A percentile compares a stretch with the other conserved stretches of the same genome.
Conservation (phyloP, 192 early-diverging fungal genomes). For the Dimargaris verticillata region DNA sequence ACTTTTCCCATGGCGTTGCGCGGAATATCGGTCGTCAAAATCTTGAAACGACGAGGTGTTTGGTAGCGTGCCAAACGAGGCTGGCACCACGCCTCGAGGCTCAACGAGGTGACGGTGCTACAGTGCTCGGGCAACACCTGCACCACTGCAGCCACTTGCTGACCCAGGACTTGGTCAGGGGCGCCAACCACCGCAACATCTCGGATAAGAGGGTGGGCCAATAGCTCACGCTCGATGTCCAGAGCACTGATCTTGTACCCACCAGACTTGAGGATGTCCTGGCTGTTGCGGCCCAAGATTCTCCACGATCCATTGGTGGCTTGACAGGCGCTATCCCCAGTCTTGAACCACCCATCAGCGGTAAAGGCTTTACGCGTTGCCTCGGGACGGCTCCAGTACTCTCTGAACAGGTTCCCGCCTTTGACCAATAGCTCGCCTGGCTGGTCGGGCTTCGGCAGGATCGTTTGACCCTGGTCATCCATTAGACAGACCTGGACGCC, state of each 20-base stretch:
- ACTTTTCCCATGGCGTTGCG: conserved; percentile 83
- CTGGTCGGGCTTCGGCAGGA: conserved; percentile 27
- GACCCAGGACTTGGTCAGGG: conserved; percentile 59
- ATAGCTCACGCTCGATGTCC: conserved; percentile 67
- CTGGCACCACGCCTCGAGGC: conserved; percentile 34
- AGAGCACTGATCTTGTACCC: conserved; percentile 75
- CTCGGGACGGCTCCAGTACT: conserved; percentile 59
- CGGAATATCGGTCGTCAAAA: conserved; percentile 40
- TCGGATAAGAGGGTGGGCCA: conserved; percentile 36
- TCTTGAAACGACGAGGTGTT: conserved; percentile 35
- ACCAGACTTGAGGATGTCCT: conserved; percentile 80
- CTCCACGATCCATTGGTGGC: conserved; percentile 35
- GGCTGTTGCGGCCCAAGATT: conserved; percentile 64
- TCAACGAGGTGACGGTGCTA: conserved; percentile 14
- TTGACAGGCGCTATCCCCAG: conserved; percentile 59
- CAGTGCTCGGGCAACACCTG: conserved; percentile 23
- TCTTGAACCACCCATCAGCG: conserved; percentile 62
- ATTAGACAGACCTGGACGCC: conserved; percentile 42
- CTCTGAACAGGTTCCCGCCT: conserved; percentile 57
- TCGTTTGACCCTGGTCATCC: conserved; percentile 25
- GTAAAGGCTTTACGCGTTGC: conserved; percentile 55
- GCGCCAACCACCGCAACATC: conserved; percentile 65
- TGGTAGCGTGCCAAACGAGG: conserved; percentile 58
- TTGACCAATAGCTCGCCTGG: conserved; percentile 58
- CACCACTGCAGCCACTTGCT: conserved; percentile 50